Conservation (phyloP, 2,329 filamentous ascomycete genomes). For the Beauveria sp. region DNA sequence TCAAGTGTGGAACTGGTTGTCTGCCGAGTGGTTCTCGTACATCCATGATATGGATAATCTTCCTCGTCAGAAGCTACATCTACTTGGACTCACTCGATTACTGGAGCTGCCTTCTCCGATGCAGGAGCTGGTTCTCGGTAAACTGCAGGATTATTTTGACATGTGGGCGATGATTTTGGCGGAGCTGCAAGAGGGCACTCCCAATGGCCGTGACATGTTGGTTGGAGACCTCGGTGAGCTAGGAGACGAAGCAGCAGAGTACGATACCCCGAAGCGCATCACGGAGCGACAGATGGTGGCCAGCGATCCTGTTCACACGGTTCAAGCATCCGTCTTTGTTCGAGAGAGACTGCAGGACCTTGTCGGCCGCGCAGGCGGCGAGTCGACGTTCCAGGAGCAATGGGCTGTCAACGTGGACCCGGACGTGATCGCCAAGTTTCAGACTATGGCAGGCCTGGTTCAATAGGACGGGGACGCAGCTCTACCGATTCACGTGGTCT, state of each 20-base stretch:
- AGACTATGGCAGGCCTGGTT: conserved; percentile 21
- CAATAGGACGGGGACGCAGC: conserved; percentile 12
- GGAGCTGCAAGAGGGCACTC: conserved; percentile 56
- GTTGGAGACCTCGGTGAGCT: conserved; percentile 32
- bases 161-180: conserved; percentile 67
- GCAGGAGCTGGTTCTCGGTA: conserved; percentile 49
- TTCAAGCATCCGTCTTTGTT: conserved; percentile 59
- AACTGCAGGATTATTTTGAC: conserved; percentile 64
- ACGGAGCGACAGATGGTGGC: conserved; percentile 45
- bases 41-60: conserved; percentile 61
- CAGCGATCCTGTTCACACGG: conserved; percentile 59
- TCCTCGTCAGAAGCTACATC: conserved; percentile 62
- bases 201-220: conserved; percentile 44
- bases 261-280: conserved; percentile 48
- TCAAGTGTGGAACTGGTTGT: conserved; percentile 52
- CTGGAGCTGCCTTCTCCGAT: conserved; percentile 54
- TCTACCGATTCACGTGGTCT: conserved; percentile 11
- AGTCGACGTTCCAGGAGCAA: conserved; percentile 56
- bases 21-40: conserved; percentile 58
- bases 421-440: conserved; percentile 61
- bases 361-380: conserved; percentile 54
- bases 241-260: conserved; percentile 36
- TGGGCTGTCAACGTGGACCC: conserved; percentile 70
- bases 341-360: conserved; percentile 51
- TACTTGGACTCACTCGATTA: conserved; percentile 64